Evolutionary conservation across 2,329 filamentous ascomycete species (phyloP).

Genomic region (Nothopassalora personata): DNA sequence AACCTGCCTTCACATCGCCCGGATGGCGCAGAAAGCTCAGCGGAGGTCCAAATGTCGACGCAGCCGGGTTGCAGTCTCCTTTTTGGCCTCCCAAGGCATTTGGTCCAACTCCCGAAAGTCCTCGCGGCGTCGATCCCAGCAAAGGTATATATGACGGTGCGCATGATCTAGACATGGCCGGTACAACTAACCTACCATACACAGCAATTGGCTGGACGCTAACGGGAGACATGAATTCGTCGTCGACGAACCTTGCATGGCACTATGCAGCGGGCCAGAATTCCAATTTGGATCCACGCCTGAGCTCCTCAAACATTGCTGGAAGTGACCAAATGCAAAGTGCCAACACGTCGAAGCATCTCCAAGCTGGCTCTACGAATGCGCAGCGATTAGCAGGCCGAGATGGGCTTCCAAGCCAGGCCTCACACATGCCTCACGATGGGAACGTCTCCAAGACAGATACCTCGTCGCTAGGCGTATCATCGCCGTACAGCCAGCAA

Average conservation of each 20-base stretch:
- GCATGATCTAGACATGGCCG: slow-evolving; percentile 5
- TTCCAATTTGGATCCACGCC: slow-evolving; percentile 12
- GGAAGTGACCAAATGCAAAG: slow-evolving; percentile 8
- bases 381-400: slow-evolving; percentile 6
- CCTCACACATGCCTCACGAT: slow-evolving; percentile 1
- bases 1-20: slow-evolving; percentile 47
- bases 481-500: slow-evolving; percentile 40
- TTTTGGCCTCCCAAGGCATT: slow-evolving; percentile 20
- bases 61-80: slow-evolving; percentile 13
- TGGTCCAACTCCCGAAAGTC: slow-evolving; percentile 37
- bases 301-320: slow-evolving; percentile 14
- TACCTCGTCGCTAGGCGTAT: slow-evolving; percentile 41
- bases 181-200: neutral
- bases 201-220: slow-evolving; percentile 74
- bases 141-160: slow-evolving; percentile 39
- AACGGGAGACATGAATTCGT: slow-evolving; percentile 81
- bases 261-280: slow-evolving; percentile 60
- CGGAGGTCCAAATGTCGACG: slow-evolving; percentile 37
- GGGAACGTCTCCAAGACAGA: slow-evolving; percentile 9
- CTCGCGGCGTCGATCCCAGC: slow-evolving; percentile 44
- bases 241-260: slow-evolving; percentile 74
- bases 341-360: slow-evolving; percentile 6
- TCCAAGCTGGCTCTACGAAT: slow-evolving; percentile 6
- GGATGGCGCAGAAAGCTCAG: slow-evolving; percentile 47
- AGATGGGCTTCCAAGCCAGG: slow-evolving; percentile 4